Percentiles rank a stretch among this genome's conserved stretches.
These are phyloP conservation scores for Trichocladium antarcticum DNA, from an alignment of 495 filamentous ascomycete species.

Conservation along the genomic window DNA sequence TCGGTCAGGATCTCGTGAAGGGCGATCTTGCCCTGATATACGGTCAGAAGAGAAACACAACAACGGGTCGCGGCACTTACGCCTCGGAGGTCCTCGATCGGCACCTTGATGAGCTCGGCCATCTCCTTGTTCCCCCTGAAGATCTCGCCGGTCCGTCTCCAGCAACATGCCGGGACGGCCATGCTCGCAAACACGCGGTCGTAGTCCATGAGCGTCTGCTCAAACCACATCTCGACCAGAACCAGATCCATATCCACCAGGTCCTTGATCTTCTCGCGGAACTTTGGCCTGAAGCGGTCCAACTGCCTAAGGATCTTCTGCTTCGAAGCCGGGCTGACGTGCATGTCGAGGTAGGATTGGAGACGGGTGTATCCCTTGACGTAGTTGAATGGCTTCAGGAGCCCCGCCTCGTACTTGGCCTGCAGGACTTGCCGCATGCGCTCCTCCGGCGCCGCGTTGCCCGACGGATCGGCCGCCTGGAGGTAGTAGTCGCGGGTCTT, in stretches of 20 bases:
- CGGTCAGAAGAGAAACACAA: not conserved
- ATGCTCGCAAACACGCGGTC: slow-evolving; percentile 98
- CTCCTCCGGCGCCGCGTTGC: slow-evolving; percentile 82
- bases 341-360: slow-evolving; percentile 77
- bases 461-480: slow-evolving; percentile 87
- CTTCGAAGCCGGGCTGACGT: slow-evolving; percentile 67
- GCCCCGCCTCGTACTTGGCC: slow-evolving; percentile 89
- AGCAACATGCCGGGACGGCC: slow-evolving; percentile 96
- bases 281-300: slow-evolving; percentile 86
- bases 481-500: slow-evolving; percentile 93
- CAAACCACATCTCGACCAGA: slow-evolving; percentile 97
- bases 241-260: slow-evolving; percentile 88
- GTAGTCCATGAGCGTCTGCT: slow-evolving; percentile 87
- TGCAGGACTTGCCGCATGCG: slow-evolving; percentile 90
- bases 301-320: slow-evolving; percentile 83
- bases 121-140: slow-evolving; percentile 98
- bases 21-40: slow-evolving; percentile 71
- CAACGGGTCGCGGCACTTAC: slow-evolving; percentile 41
- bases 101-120: slow-evolving; percentile 90
- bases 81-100: slow-evolving; percentile 81
- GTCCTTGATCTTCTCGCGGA: slow-evolving; percentile 84
- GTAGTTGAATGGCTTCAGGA: slow-evolving; percentile 95
- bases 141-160: slow-evolving; percentile 93
- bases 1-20: slow-evolving; percentile 93
- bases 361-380: slow-evolving; percentile 88